These are phyloP conservation scores for Aechmea fasciata DNA, from an alignment of 176 grass and related monocot species.

Conservation along the genomic window DNA sequence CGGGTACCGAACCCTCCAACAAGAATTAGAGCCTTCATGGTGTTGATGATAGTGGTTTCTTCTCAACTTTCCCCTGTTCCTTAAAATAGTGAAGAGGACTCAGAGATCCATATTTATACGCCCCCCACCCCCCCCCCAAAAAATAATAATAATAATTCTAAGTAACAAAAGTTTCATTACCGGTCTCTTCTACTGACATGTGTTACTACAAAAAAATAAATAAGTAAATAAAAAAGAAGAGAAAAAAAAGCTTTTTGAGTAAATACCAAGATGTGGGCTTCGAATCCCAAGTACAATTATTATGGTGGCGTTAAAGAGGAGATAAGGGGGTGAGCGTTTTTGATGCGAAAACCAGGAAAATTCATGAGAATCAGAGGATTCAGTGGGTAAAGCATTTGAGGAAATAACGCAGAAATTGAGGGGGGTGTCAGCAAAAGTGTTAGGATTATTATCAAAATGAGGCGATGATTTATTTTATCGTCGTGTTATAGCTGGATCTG, in stretches of 20 bases:
- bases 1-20: slow-evolving; percentile 92
- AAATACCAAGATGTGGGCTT: not conserved
- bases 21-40: slow-evolving; percentile 91
- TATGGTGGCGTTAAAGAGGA: not conserved
- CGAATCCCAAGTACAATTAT: not conserved
- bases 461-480: not conserved
- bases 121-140: not conserved
- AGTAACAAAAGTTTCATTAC: not conserved
- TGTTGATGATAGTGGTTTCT: slow-evolving; percentile 5
- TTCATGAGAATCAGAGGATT: not conserved
- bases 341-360: not conserved
- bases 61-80: not conserved
- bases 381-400: not conserved
- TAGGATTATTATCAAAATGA: not conserved
- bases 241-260: not conserved
- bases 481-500: not conserved
- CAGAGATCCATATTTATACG: not conserved
- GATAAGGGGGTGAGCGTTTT: not conserved
- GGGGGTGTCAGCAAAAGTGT: not conserved
- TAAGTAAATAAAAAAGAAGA: not conserved
- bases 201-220: not conserved
- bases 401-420: not conserved
- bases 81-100: slow-evolving; percentile 16
- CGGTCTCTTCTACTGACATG: not conserved
- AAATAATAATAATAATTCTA: not conserved